Evolutionary conservation across 495 filamentous ascomycete species (phyloP), one percentile per base, ranked within the genome.

Genomic region (Pyrenopolyporus hunteri): DNA sequence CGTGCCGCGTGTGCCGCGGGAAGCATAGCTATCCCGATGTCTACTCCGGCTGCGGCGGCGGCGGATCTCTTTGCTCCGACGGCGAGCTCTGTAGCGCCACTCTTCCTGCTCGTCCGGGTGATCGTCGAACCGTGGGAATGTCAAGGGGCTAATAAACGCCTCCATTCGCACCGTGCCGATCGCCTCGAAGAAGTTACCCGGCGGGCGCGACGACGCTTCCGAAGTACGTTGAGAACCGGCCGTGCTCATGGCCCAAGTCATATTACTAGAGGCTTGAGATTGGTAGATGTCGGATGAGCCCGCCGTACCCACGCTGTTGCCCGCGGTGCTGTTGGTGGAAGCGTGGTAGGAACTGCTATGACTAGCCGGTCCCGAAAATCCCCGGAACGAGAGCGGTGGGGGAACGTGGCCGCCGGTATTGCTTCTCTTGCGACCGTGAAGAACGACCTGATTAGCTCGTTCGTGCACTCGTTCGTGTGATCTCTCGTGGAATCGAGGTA

Each of bases 151-250:
- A 48, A 93, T 89, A 69, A 98, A 98, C 0, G 94, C 94, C 73
- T 98, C 94, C 94, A 98, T 98, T 23, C 94, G 85, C 33, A 98
- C 85, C 7, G 92, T 97, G 11, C 94, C 94, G 23, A 96, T 88
- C 0, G 89, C 87, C 33, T 89, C 86, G 70, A 88, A 87, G 74
- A 87, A 87, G 56, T 87, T 87, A 49, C 59, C 77, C 16, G 72
- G 66, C 16, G 25, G 80, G 73, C 63, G 80, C 72, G 73, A 92
- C 71, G 73, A 92, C 58, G 66, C 88, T 76, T 71, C 83, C 73
- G 59, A 92, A 57, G 72, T 89, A 76, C 85, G 72, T 46, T 81
- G 66, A 23, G 80, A 76, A 29, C 74, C 68, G 3, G 67, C 68
- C 19, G 68, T 60, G 64, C 61, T 68, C 59, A 70, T 52, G 1